These are phyloP conservation scores for Phaeodactylum tricornutum DNA, from an alignment of 108 stramenopile species.

Conservation along the genomic window DNA sequence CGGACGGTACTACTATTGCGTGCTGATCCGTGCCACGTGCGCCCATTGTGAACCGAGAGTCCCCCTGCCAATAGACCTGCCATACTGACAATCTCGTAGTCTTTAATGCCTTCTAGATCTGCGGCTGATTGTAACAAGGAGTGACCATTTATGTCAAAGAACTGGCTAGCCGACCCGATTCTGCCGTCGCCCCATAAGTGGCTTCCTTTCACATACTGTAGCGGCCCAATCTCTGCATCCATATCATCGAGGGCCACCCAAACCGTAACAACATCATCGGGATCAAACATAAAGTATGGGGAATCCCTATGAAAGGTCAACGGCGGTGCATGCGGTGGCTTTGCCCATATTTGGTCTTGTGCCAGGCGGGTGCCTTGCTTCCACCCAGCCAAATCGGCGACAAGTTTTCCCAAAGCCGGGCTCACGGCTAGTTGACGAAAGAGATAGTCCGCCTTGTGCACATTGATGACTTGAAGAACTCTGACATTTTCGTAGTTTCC, in stretches of 20 bases:
- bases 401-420: slow-evolving; percentile 34
- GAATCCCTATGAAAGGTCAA: slow-evolving; percentile 77
- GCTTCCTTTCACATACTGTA: slow-evolving; percentile 67
- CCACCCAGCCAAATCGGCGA: slow-evolving; percentile 63
- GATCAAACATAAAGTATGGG: slow-evolving; percentile 78
- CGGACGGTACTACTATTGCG: slow-evolving; percentile 28
- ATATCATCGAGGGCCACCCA: slow-evolving; percentile 83
- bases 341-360: slow-evolving; percentile 82
- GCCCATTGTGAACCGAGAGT: slow-evolving; percentile 68
- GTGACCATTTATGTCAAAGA: slow-evolving; percentile 41
- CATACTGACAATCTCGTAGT: slow-evolving; percentile 45
- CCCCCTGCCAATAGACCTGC: slow-evolving; percentile 52
- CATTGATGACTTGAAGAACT: slow-evolving; percentile 76
- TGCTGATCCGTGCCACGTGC: slow-evolving; percentile 71
- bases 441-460: slow-evolving; percentile 57
- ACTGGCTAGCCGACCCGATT: slow-evolving; percentile 42
- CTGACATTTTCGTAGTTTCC: slow-evolving; percentile 35
- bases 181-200: slow-evolving; percentile 59
- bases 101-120: slow-evolving; percentile 13
- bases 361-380: slow-evolving; percentile 50
- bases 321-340: slow-evolving; percentile 59
- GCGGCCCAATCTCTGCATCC: slow-evolving; percentile 62
- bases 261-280: slow-evolving; percentile 59
- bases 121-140: slow-evolving; percentile 39
- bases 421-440: slow-evolving; percentile 53